Evolutionary conservation across 2,329 filamentous ascomycete species (phyloP).

Genomic region (Emmonsiellopsis sp.): DNA sequence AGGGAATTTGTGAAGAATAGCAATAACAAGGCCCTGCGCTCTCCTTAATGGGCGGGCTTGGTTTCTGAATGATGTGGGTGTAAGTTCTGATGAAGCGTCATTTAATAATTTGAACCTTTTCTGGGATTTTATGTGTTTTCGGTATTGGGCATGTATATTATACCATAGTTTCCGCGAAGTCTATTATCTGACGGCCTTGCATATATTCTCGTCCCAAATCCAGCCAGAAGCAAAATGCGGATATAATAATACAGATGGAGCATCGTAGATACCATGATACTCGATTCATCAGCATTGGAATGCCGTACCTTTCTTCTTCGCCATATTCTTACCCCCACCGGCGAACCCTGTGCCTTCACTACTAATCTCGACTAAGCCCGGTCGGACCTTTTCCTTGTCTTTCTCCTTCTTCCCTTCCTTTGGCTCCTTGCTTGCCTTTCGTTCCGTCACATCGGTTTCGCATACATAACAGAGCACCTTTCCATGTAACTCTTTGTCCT

Average conservation of each 20-base stretch:
- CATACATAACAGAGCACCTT: slow-evolving; percentile 74
- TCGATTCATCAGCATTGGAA: slow-evolving; percentile 61
- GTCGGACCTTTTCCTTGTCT: slow-evolving; percentile 51
- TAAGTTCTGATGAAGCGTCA: slow-evolving; percentile 3
- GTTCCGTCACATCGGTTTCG: slow-evolving; percentile 61
- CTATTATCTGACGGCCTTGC: background rate
- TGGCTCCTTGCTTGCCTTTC: slow-evolving; percentile 19
- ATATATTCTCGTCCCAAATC: background rate
- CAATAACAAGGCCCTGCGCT: slow-evolving; percentile 39
- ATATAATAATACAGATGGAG: background rate
- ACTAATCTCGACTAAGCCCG: slow-evolving; percentile 68
- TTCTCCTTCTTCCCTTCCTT: slow-evolving; percentile 36
- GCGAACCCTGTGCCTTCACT: slow-evolving; percentile 91
- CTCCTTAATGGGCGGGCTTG: background rate
- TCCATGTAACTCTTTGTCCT: slow-evolving; percentile 38
- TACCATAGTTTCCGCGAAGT: background rate
- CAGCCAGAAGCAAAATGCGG: background rate
- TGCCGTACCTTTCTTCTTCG: slow-evolving; percentile 67
- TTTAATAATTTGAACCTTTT: background rate
- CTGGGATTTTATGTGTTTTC: background rate
- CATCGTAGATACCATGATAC: background rate
- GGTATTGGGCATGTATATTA: background rate
- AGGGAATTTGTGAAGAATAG: slow-evolving; percentile 59
- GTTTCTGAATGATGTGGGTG: background rate
- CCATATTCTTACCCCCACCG: slow-evolving; percentile 71